Percentiles rank a stretch among this genome's conserved stretches.
Evolutionary conservation across 495 filamentous ascomycete species (phyloP).

Genomic region (Penicillium coprophilum): DNA sequence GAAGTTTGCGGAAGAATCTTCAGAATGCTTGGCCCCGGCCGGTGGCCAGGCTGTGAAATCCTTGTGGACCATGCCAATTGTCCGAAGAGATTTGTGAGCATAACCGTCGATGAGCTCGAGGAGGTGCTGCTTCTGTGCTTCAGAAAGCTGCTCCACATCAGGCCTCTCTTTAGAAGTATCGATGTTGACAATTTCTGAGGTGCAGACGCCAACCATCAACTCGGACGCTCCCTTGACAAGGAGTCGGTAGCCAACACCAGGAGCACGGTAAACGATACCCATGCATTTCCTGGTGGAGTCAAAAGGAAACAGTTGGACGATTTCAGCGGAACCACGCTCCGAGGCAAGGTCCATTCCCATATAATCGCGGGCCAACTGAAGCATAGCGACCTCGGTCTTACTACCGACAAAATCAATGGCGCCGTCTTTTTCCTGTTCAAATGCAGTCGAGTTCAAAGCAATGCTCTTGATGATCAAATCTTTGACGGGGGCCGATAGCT

Average conservation of each 20-base stretch:
- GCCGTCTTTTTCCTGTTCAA: constrained; percentile 61
- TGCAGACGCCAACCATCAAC: constrained; percentile 57
- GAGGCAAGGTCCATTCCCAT: constrained; percentile 62
- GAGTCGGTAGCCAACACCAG: constrained; percentile 56
- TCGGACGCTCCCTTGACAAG: constrained; percentile 71
- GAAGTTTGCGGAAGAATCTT: constrained; percentile 56
- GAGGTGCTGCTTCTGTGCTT: constrained; percentile 29
- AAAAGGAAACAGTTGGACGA: constrained; percentile 66
- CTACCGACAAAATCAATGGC: constrained; percentile 60
- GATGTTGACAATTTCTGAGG: constrained; percentile 31
- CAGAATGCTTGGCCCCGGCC: constrained; percentile 35
- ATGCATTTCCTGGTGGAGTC: constrained; percentile 70
- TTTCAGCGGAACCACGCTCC: constrained; percentile 57
- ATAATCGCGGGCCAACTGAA: constrained; percentile 59
- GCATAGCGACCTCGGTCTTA: constrained; percentile 69
- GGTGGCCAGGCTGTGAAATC: constrained; percentile 66
- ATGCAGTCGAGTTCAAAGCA: constrained; percentile 66
- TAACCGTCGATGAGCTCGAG: constrained; percentile 53
- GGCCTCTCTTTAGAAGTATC: constrained; percentile 32
- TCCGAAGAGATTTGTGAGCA: constrained; percentile 59
- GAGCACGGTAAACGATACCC: constrained; percentile 61
- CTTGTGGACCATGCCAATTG: constrained; percentile 62
- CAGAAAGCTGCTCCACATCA: constrained; percentile 36
- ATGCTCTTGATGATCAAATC: constrained; percentile 59
- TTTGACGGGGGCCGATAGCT: constrained; percentile 40